Evolutionary conservation across 2,329 filamentous ascomycete species (phyloP), one percentile per base, ranked within the genome.

Genomic region (Dichotomopilus funicola): DNA sequence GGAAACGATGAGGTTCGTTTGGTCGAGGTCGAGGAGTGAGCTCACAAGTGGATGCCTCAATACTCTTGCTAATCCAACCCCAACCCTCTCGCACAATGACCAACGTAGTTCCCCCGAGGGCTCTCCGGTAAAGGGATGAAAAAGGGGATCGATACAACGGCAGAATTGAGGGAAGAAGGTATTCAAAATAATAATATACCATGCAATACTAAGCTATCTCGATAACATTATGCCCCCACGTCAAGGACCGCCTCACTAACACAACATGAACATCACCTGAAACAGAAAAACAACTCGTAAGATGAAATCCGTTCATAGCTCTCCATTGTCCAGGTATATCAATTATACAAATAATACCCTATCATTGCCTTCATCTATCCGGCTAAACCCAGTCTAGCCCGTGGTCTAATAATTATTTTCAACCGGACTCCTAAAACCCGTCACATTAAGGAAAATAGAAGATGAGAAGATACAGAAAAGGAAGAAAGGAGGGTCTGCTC

Each of bases 401-500:
- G 45, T 55, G 52, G 49, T 61, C 59, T 61, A 61, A 51, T 40
- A 60, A 51, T 40, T 59, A 54, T 51, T 54, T 56, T 51, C 44
- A 51, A 50, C 36, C 55, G 54, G 59, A 59, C 60, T 62, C 62
- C 61, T 57, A 58, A 50, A 38, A 61, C 47, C 51, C 49, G 46
- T 46, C 53, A 42, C 47, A 27, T 40, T 40, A n/a, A 7, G 13
- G 13, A 13, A 42, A 54, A 43, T 43, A 45, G 33, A 44, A 54
- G 54, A 58, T 47, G 53, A 58, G 57, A 58, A 42, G 5, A 34
- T 36, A 37, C 36, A 45, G 36, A 47, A 51, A 43, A 12, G 33
- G 45, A 53, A 54, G 50, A 42, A 43, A 43, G 45, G 47, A 37
- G 48, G 44, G 48, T 43, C 5, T 13, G 49, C 41, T 34, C 42